Base-by-base conservation (phyloP, 164 flowering plant species). In the Warburgia ugandensis region DNA sequence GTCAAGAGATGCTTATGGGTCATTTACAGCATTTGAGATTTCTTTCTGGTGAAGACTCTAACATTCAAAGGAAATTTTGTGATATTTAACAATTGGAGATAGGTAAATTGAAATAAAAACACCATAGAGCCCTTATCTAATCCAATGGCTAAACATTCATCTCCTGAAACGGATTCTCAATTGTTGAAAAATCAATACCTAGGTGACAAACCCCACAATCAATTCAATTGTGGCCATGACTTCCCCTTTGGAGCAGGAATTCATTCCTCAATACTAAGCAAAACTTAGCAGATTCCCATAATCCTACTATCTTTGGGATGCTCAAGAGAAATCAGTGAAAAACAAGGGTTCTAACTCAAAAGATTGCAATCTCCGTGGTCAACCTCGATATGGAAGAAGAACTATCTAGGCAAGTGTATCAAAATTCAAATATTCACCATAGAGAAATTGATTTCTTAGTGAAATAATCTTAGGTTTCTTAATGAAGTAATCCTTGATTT, bases 201-300 rank as follows among this genome's bases (percentile, higher is more conserved):
- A 77, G 45, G 95, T 86, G 19, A 77, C 79, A 1, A 57, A 52
- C 68, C 63, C 67, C 9, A 19, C 40, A 45, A 75, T 73, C 5
- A 60, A 75, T 21, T 63, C 85, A 27, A 80, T 86, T 49, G 58
- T 86, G 25, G 95, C 95, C 62, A 80, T 83, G 90, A 87, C 95
- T 13, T 80, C 85, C 10, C 78, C 95, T 12, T 28, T 72, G 40
- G 87, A 85, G 63, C 79, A 72, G 22, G 90, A 82, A 46, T 82
- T 85, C 74, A 20, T 68, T 32, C 25, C 73, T 5, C 66, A 73
- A 16, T 71, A 72, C 76, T 60, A 77, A 60, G 56, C 78, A 30
- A 71, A 68, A 28, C 74, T 70, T 54, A 60, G 62, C 61, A 67
- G 79, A 13, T 44, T 75, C 70, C 89, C 89, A 0, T 55, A 80